phyloP scores from a whole-genome alignment of 345 rosid species.

The Raphanus sativus region DNA sequence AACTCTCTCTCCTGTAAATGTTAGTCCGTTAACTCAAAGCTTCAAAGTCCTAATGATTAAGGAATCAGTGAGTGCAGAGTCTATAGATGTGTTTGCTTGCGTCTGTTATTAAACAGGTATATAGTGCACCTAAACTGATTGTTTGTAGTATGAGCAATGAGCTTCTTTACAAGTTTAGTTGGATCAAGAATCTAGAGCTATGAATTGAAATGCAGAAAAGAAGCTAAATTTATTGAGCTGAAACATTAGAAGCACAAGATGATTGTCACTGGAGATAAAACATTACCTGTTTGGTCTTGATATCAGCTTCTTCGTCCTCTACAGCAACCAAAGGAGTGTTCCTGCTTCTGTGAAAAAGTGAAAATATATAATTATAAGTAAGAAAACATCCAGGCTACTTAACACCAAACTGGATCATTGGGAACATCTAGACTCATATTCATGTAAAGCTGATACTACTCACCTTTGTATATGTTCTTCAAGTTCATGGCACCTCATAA shows the following conservation, averaged over 20 bases:
- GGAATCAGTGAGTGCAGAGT: background rate
- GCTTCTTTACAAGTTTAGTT: background rate
- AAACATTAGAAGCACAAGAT: background rate
- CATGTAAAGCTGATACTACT: conserved; percentile 9
- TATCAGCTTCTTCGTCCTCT: conserved; percentile 47
- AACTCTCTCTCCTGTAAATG: conserved; percentile 68
- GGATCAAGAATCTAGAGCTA: conserved; percentile 5
- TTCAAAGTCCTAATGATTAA: background rate
- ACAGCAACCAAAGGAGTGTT: conserved; percentile 47
- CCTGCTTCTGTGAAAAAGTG: conserved; percentile 38
- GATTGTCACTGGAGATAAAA: background rate
- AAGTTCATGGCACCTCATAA: conserved; percentile 68
- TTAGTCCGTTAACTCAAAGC: conserved; percentile 11
- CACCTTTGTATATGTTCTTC: conserved; percentile 72
- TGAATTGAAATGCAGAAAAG: background rate
- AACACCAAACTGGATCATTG: background rate
- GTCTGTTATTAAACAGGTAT: background rate
- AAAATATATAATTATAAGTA: background rate
- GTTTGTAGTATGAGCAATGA: background rate
- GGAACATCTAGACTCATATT: background rate
- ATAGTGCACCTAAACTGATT: conserved; percentile 2
- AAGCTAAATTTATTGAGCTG: background rate
- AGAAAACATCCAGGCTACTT: background rate
- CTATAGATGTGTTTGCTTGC: background rate
- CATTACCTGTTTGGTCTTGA: conserved; percentile 64